Conservation (phyloP, 345 rosid genomes). For the Hypericum perforatum region DNA sequence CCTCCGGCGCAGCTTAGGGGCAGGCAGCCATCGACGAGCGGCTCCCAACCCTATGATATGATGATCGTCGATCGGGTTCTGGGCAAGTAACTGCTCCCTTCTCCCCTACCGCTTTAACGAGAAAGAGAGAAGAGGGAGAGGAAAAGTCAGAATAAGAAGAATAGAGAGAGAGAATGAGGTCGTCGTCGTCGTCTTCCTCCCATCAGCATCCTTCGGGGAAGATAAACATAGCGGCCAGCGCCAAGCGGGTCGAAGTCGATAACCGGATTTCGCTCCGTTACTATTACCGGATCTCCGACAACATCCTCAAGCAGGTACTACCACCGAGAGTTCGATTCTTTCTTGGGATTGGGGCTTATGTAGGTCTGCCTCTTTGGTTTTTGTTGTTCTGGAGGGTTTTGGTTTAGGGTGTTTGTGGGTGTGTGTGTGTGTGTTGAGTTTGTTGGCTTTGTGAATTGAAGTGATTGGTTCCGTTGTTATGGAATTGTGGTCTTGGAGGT, state of each 20-base stretch:
- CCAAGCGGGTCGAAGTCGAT: conserved; percentile 67
- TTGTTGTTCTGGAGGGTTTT: too few relatives aligned
- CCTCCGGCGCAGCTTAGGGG: too few relatives aligned
- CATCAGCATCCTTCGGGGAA: conserved; percentile 16
- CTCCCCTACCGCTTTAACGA: conserved; percentile 10
- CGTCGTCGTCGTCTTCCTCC: conserved; percentile 20
- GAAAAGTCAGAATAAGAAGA: background rate
- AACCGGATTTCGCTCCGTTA: conserved; percentile 69
- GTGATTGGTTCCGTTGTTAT: too few relatives aligned
- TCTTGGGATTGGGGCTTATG: too few relatives aligned
- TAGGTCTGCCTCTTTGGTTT: too few relatives aligned
- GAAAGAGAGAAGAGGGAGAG: conserved; percentile 1
- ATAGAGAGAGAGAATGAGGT: conserved; percentile 33
- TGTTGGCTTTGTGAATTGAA: too few relatives aligned
- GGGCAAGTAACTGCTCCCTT: background rate
- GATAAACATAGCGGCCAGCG: conserved; percentile 62
- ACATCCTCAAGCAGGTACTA: conserved; percentile 77
- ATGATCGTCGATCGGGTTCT: conserved; percentile 8
- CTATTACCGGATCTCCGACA: conserved; percentile 84
- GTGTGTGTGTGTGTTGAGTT: too few relatives aligned
- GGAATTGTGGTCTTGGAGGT: too few relatives aligned
- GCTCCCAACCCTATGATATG: conserved; percentile 1
- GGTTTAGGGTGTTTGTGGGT: too few relatives aligned
- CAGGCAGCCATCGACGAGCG: conserved; percentile 29
- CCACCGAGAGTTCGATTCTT: background rate